Base-by-base conservation (phyloP, 352 stramenopile genomes). In the Achlya hypogyna region DNA sequence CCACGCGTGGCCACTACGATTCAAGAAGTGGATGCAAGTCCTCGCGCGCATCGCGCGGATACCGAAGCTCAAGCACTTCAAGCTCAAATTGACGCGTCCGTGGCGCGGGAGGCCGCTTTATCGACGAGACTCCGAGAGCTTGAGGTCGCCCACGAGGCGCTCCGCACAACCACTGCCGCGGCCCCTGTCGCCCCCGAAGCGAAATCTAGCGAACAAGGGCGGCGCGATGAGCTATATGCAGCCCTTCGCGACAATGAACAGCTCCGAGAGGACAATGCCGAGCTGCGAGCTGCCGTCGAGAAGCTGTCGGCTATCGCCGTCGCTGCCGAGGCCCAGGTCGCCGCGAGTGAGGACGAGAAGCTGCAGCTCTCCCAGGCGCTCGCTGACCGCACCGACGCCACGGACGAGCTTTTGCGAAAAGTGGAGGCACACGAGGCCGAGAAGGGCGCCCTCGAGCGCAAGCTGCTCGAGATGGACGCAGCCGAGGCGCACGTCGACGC, bases 401-500 rank as follows among this genome's bases (percentile, higher is more conserved):
- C 25, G 25, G n/a, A 10, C 12, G 25, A 35, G 31, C 49, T 56
- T 20, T 20, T 56, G 10, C 49, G 4, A 12, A 35, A 56, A 16
- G n/a, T 3, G 10, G 49, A 56, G 49, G 16, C 49, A 10, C 31
- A 38, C 31, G 49, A 56, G 10, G 49, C 49, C 9, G 78, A 88
- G 53, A 91, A 90, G 49, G 20, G 77, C 18, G 35, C 29, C 23
- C 54, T 89, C 16, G 82, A 88, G 66, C 72, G 71, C 8, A 86
- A 88, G 42, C 63, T 93, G 5, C 75, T 90, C n/a, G 82, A 89
- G 60, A 86, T 89, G 77, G 77, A 90, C 52, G 80, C 87, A 69
- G 74, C 73, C 5, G 78, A 91, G 51, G 77, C 73, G 43, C 70
- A 87, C 23, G 78, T 88, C 1, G 79, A 90, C 23, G 70, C 65